These are phyloP conservation scores for Epichloe brachyelytri DNA, from an alignment of 2,329 filamentous ascomycete genomes.

Conservation along the genomic window DNA sequence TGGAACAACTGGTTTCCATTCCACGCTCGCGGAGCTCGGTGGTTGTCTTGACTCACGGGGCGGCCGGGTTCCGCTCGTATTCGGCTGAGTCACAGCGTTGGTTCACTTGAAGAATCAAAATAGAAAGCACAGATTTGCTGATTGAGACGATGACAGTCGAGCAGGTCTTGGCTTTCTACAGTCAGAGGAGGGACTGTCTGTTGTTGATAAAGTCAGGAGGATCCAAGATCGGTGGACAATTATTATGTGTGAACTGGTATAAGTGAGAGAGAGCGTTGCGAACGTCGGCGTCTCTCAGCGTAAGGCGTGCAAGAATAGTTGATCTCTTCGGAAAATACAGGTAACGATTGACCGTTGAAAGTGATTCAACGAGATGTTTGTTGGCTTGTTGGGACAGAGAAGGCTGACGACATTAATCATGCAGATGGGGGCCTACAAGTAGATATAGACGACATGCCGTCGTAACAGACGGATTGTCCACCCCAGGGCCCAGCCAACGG, in stretches of 20 bases:
- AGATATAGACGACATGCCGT: slow-evolving; percentile 8
- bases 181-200: no score
- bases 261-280: background rate
- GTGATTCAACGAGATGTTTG: background rate
- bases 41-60: background rate
- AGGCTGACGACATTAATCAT: background rate
- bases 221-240: no score
- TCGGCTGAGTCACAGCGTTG: background rate
- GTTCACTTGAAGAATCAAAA: background rate
- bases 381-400: background rate
- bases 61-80: background rate
- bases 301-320: background rate
- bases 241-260: background rate
- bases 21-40: background rate
- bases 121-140: background rate
- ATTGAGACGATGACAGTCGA: background rate
- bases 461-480: background rate
- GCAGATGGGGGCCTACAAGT: slow-evolving; percentile 9
- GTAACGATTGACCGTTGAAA: background rate
- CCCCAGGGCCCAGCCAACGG: slow-evolving; percentile 5
- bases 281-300: background rate
- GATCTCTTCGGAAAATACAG: background rate
- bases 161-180: no score
- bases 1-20: background rate
- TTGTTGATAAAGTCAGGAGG: no score